Evolutionary conservation across 2,329 filamentous ascomycete species (phyloP).

Genomic region (Gyromitra esculenta): DNA sequence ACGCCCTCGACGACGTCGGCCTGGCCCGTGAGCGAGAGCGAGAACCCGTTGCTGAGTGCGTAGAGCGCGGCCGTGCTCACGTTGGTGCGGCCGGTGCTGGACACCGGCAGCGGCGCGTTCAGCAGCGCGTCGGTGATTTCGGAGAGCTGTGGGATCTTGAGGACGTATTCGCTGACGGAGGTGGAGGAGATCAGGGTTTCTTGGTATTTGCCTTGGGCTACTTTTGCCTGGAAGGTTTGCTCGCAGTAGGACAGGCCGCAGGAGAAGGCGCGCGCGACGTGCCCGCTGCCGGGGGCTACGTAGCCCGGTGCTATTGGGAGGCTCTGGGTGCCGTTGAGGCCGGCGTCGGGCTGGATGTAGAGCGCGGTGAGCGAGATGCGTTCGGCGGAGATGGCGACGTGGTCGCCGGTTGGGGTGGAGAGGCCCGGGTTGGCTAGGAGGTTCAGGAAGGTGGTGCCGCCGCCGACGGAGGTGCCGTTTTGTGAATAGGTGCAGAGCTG

Average conservation of each 20-base stretch:
- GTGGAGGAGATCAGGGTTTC: constrained; percentile 7
- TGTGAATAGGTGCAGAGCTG: constrained; percentile 49
- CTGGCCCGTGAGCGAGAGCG: constrained; percentile 39
- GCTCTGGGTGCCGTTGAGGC: constrained; percentile 7
- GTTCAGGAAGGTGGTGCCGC: constrained; percentile 43
- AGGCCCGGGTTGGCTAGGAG: constrained; percentile 17
- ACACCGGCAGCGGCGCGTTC: constrained; percentile 9
- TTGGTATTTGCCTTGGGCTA: constrained; percentile 10
- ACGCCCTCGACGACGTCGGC: not conserved
- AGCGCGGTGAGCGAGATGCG: constrained; percentile 43
- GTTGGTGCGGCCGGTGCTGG: constrained; percentile 13
- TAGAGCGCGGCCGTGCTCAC: constrained; percentile 36
- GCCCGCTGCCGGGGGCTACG: constrained; percentile 26
- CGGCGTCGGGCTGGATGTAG: constrained; percentile 45
- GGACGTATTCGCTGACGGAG: constrained; percentile 18
- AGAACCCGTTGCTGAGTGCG: constrained; percentile 39
- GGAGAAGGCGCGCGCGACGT: constrained; percentile 39
- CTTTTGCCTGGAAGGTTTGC: constrained; percentile 13
- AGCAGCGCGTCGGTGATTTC: constrained; percentile 47
- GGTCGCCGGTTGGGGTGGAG: constrained; percentile 1
- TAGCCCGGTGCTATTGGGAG: constrained; percentile 46
- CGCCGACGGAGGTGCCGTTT: constrained; percentile 42
- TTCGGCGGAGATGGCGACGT: constrained; percentile 32
- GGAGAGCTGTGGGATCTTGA: constrained; percentile 35
- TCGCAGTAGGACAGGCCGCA: constrained; percentile 49